These are phyloP conservation scores for Pichia rugopelliculosa DNA, from an alignment of 805 yeast genomes.

Conservation along the genomic window DNA sequence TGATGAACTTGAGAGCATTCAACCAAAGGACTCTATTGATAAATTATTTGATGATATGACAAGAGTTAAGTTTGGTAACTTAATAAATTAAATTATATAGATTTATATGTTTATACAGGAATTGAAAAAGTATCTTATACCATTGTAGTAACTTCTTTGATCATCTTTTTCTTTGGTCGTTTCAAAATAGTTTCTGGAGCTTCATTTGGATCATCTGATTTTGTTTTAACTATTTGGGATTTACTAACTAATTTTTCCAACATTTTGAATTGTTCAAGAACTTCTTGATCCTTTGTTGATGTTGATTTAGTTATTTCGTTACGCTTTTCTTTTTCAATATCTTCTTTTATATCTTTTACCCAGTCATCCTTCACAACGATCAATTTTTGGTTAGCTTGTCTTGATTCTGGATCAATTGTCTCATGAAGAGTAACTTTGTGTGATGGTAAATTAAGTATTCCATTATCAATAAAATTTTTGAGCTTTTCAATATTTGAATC, in stretches of 20 bases:
- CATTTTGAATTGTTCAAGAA: conserved; percentile 15
- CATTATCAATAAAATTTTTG: conserved; percentile 15
- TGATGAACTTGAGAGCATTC: conserved; percentile 15
- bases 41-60: conserved; percentile 36
- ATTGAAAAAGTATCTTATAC: conserved; percentile 4
- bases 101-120: not conserved
- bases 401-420: conserved; percentile 9
- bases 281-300: conserved; percentile 9
- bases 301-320: conserved; percentile 1
- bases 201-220: conserved; percentile 4
- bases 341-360: conserved; percentile 7
- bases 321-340: conserved; percentile 1
- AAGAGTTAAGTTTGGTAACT: not conserved
- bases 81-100: not conserved
- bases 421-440: conserved; percentile 17
- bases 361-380: conserved; percentile 20
- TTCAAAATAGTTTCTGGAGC: conserved; percentile 7
- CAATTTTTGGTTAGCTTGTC: conserved; percentile 18
- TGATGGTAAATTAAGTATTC: conserved; percentile 19
- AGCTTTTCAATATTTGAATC: conserved; percentile 12
- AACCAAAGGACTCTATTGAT: conserved; percentile 40
- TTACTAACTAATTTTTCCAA: conserved; percentile 17
- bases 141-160: conserved; percentile 10
- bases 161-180: conserved; percentile 9
- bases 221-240: conserved; percentile 10